phyloP scores from a whole-genome alignment of 169 alveolate genomes.

The Prorocentrum cordatum region DNA sequence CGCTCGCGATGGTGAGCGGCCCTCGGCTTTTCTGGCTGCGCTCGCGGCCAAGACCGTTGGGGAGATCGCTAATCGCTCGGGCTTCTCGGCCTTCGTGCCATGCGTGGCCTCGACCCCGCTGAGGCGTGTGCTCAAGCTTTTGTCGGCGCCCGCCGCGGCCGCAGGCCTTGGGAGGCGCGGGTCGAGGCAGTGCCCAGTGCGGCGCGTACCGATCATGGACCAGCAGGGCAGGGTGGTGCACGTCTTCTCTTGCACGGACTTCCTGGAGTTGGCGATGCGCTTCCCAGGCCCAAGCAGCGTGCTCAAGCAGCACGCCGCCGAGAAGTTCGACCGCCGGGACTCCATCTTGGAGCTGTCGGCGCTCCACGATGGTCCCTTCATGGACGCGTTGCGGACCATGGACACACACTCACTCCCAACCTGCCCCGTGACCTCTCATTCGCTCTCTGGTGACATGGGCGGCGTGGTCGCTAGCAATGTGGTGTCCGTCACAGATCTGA shows the following conservation, averaged over 20 bases:
- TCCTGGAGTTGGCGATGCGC: neutral
- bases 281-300: slow-evolving; percentile 36
- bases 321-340: slow-evolving; percentile 29
- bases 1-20: too few relatives aligned
- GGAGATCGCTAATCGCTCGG: too few relatives aligned
- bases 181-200: neutral
- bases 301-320: neutral
- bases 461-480: slow-evolving; percentile 60
- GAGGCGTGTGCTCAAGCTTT: too few relatives aligned
- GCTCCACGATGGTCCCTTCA: slow-evolving; percentile 14
- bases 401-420: neutral
- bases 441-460: slow-evolving; percentile 34
- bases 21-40: too few relatives aligned
- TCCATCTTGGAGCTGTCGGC: slow-evolving; percentile 4
- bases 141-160: too few relatives aligned
- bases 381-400: slow-evolving; percentile 21
- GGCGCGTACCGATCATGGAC: neutral
- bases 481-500: neutral
- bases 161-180: neutral
- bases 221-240: neutral
- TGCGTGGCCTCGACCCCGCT: too few relatives aligned
- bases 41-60: too few relatives aligned
- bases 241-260: neutral
- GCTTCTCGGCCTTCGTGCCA: too few relatives aligned
- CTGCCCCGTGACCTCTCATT: slow-evolving; percentile 1